Evolutionary conservation across 495 filamentous ascomycete species (phyloP), one percentile per base, ranked within the genome.

Genomic region (Hypoxylon lienhwacheense): DNA sequence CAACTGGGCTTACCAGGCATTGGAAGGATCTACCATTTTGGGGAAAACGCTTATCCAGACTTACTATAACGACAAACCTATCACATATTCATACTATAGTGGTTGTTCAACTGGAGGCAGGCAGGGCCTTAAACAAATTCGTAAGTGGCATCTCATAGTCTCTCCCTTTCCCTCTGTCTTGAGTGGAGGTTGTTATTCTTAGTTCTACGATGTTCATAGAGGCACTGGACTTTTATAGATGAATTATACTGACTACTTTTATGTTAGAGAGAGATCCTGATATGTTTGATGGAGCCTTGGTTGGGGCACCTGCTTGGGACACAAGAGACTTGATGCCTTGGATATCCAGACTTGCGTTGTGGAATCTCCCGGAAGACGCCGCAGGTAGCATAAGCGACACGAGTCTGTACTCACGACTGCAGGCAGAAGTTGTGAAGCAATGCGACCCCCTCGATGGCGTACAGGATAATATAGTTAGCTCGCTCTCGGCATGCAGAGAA

Each of bases 401-500:
- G 5, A 60, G 65, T 3, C 59, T 78, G 5, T 84, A 81, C 72
- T 65, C 64, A 1, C 64, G 72, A 7, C 74, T 83, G 7, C 75
- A 77, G n/a, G 61, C 69, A 0, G 82, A 85, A 61, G 77, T 85
- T 14, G 7, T 86, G 16, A 73, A 71, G 4, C 83, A 87, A 60
- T 88, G 84, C 42, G 83, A 88, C 61, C 46, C 55, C 0, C 70
- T 83, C 21, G 85, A 87, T 59, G 84, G 83, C 2, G 73, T 81
- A 0, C 69, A 69, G 11, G 84, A 86, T 47, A 77, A 75, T 5
- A 80, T 86, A 52, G 81, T 87, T 40, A 79, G 78, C 36, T 77
- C 83, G 47, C 78, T 79, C 0, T 64, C 68, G 37, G 67, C 77
- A 6, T 88, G 84, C 65, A 59, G 76, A 28, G 77, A 81, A 17